These are phyloP conservation scores for Sporormia fimetaria DNA, from an alignment of 495 filamentous ascomycete genomes.

Conservation along the genomic window DNA sequence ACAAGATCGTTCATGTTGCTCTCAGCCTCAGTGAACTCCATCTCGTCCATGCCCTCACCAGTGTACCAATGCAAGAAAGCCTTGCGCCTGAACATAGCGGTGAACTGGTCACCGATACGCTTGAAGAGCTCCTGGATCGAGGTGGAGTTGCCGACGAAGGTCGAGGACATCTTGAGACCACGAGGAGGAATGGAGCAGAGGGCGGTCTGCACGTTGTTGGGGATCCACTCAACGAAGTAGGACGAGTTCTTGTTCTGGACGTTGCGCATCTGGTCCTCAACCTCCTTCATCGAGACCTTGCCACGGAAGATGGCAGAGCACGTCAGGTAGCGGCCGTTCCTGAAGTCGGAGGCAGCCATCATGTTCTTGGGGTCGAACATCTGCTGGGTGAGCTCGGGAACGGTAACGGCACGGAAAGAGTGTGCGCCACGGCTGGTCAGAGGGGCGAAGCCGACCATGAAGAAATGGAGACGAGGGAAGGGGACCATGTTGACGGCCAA, in stretches of 20 bases:
- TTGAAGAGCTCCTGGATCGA: slow-evolving; percentile 99
- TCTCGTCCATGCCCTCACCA: slow-evolving; percentile 99
- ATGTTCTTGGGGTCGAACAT: slow-evolving; percentile 99
- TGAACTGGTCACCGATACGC: slow-evolving; percentile 99
- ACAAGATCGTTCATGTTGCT: slow-evolving; percentile 99
- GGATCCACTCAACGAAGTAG: slow-evolving; percentile 99
- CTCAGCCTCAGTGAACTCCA: slow-evolving; percentile 99
- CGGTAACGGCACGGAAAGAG: slow-evolving; percentile 93
- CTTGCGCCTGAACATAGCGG: slow-evolving; percentile 99
- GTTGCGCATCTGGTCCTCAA: slow-evolving; percentile 99
- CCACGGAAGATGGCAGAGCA: slow-evolving; percentile 99
- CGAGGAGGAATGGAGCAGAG: slow-evolving; percentile 98
- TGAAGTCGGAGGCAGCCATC: slow-evolving; percentile 99
- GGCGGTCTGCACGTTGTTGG: slow-evolving; percentile 99
- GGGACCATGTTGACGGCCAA: slow-evolving; percentile 99
- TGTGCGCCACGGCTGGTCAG: slow-evolving; percentile 90
- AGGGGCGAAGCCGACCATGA: slow-evolving; percentile 99
- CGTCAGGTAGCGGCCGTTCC: slow-evolving; percentile 97
- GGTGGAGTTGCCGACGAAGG: slow-evolving; percentile 98
- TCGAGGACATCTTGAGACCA: slow-evolving; percentile 98
- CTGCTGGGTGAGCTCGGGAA: slow-evolving; percentile 98
- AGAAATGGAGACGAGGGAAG: slow-evolving; percentile 99
- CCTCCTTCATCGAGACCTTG: slow-evolving; percentile 99
- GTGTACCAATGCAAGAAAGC: slow-evolving; percentile 99
- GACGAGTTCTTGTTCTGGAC: slow-evolving; percentile 99